Base-by-base conservation (phyloP, 345 rosid species). In the Eucalyptus sp. region DNA sequence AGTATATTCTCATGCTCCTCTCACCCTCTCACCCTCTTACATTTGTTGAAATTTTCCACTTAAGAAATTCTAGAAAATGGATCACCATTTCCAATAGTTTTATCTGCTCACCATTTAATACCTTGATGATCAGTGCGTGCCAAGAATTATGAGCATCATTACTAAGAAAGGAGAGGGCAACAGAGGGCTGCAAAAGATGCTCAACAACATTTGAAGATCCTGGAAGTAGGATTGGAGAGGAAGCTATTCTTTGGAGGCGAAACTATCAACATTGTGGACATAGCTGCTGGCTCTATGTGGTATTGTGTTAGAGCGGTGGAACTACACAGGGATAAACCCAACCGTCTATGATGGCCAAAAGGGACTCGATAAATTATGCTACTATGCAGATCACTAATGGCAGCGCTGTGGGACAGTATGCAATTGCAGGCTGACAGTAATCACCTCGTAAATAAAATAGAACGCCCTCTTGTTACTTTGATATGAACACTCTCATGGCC, bases 211-310 rank as follows among this genome's bases (percentile, higher is more conserved):
- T 81, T 90, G 68, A 93, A 87, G 89, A 88, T 84, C 33, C 87
- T 91, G 50, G 92, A 91, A 87, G 37, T 56, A 16, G 89, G 52
- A 6, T 88, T 89, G 13, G 83, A 88, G 29, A 90, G 93, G 48
- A 89, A 90, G 56, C 87, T 31, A 18, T 83, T 89, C 88, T 91
- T 90, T 51, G 92, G 93, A 25, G 93, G 93, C 18, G 89, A 91
- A 37, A 50, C 86, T 2, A 88, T 89, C 83, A 87, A 89, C 86
- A 90, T 86, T 56, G 62, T 79, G 14, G 91, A 91, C 79, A 79
- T 91, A 52, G 91, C 91, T 14, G 89, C 86, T 16, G 93, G 93
- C 44, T 91, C 91, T 89, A 86, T 91, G 24, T 91, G 91, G 84
- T 83, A 50, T 48, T 90, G 91, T 89, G 91, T 89, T 86, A 24